Conservation (phyloP, 768 basidiomycete species). For the Mycena haematopus region DNA sequence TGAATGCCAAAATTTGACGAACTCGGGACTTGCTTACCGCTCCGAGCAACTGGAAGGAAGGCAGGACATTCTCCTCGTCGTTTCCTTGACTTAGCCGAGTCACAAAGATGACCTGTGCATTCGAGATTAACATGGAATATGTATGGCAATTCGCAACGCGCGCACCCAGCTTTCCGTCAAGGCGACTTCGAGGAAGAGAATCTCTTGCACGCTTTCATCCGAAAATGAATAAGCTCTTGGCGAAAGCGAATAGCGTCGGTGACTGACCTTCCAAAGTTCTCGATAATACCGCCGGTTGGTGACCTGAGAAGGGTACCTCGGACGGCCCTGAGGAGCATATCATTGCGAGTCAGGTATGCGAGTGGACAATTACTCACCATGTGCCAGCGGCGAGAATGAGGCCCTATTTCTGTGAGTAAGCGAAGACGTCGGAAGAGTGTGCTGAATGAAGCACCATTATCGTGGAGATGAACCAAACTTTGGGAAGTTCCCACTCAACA, state of each 20-base stretch:
- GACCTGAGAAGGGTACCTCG: conserved; percentile 47
- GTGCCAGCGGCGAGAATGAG: conserved; percentile 49
- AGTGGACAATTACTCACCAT: conserved; percentile 24
- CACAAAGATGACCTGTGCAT: conserved; percentile 20
- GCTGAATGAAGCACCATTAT: conserved; percentile 34
- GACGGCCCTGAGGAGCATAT: conserved; percentile 37
- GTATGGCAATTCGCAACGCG: not conserved
- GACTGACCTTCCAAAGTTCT: conserved; percentile 47
- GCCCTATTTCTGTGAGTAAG: conserved; percentile 15
- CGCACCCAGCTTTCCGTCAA: conserved; percentile 51
- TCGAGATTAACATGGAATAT: not conserved
- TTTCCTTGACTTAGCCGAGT: conserved; percentile 23
- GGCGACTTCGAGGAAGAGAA: conserved; percentile 55
- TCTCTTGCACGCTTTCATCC: conserved; percentile 47
- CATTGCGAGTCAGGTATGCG: not conserved
- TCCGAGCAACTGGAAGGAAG: conserved; percentile 18
- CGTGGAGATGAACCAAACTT: conserved; percentile 54
- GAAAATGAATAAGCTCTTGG: not conserved
- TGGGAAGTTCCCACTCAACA: conserved; percentile 58
- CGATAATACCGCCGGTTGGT: conserved; percentile 46
- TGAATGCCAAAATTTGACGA: not conserved
- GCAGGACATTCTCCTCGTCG: conserved; percentile 23
- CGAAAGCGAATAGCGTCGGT: not conserved
- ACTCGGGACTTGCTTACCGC: conserved; percentile 6
- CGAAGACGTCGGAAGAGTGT: not conserved